Percentiles rank a stretch among this genome's conserved stretches.
Evolutionary conservation across 805 yeast species (phyloP).

Genomic region (Candida namnaoensis): DNA sequence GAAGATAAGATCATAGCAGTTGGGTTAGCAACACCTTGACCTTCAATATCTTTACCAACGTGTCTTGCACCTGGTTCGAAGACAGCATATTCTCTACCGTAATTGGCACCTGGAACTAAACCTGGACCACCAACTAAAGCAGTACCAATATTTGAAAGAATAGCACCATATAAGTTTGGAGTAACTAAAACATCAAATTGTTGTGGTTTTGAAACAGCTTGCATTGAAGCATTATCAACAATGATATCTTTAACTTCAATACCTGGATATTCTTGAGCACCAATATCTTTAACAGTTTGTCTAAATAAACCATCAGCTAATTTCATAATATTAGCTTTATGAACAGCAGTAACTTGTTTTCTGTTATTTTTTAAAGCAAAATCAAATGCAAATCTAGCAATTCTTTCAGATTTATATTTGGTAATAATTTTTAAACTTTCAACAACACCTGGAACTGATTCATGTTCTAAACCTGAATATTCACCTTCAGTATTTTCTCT

Average conservation of each 20-base stretch:
- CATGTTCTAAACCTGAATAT: slow-evolving; percentile 97
- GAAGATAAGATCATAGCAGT: slow-evolving; percentile 94
- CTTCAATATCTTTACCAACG: slow-evolving; percentile 95
- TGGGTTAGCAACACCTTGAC: slow-evolving; percentile 94
- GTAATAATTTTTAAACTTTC: slow-evolving; percentile 95
- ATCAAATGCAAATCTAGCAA: slow-evolving; percentile 95
- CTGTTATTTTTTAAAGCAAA: slow-evolving; percentile 90
- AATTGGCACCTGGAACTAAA: slow-evolving; percentile 96
- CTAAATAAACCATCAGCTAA: slow-evolving; percentile 97
- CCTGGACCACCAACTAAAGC: slow-evolving; percentile 97
- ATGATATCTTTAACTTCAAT: slow-evolving; percentile 84
- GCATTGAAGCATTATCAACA: slow-evolving; percentile 99
- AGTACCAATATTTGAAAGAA: slow-evolving; percentile 96
- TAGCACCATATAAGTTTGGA: slow-evolving; percentile 97
- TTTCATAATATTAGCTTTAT: slow-evolving; percentile 99
- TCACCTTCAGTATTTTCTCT: slow-evolving; percentile 99
- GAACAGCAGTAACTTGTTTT: slow-evolving; percentile 90
- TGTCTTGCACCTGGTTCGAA: slow-evolving; percentile 99
- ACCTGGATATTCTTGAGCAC: slow-evolving; percentile 78
- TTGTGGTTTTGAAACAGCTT: slow-evolving; percentile 96
- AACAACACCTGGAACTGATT: slow-evolving; percentile 95
- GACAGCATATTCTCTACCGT: slow-evolving; percentile 95
- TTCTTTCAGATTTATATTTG: slow-evolving; percentile 90
- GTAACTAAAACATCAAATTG: slow-evolving; percentile 97
- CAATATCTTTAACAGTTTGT: slow-evolving; percentile 82